Conservation (phyloP, 2,329 filamentous ascomycete genomes). For the Apiospora aurea region DNA sequence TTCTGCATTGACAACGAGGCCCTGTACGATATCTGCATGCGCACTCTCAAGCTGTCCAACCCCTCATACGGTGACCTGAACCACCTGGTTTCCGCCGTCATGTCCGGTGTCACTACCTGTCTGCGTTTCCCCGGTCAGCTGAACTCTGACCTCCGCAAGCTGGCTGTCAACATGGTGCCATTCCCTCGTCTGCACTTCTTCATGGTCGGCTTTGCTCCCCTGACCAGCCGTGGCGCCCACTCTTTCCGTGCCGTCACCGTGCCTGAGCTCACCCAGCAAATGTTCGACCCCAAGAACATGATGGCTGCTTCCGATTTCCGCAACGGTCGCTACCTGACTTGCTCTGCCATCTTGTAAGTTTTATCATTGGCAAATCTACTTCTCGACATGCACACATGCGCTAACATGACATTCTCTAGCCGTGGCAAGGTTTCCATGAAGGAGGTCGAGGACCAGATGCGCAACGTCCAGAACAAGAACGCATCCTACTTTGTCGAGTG, state of each 20-base stretch:
- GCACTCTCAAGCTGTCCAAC: conserved; percentile 97
- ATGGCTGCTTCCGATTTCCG: conserved; percentile 99
- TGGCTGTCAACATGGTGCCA: conserved; percentile 99
- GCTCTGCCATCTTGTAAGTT: conserved; percentile 86
- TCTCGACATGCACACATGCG: conserved; percentile 36
- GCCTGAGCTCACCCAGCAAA: conserved; percentile 98
- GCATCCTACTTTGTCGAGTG: conserved; percentile 99
- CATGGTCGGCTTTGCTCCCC: conserved; percentile 99
- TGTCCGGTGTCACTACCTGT: conserved; percentile 99
- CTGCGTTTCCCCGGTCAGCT: conserved; percentile 99
- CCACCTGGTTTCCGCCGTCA: conserved; percentile 99
- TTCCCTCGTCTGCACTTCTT: conserved; percentile 99
- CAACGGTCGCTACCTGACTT: conserved; percentile 99
- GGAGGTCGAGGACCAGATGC: conserved; percentile 99
- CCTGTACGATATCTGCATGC: conserved; percentile 99
- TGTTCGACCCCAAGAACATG: conserved; percentile 99
- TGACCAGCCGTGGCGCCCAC: conserved; percentile 90
- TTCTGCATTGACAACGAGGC: conserved; percentile 99
- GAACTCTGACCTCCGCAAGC: conserved; percentile 99
- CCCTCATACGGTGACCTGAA: conserved; percentile 99
- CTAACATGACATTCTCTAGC: conserved; percentile 53
- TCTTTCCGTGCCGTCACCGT: conserved; percentile 98
- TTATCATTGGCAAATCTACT: conserved; percentile 24
- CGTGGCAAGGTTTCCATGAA: conserved; percentile 99
- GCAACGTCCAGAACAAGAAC: conserved; percentile 99